Base-by-base conservation (phyloP, 352 stramenopile species). In the Hyaloperonospora brassicae region DNA sequence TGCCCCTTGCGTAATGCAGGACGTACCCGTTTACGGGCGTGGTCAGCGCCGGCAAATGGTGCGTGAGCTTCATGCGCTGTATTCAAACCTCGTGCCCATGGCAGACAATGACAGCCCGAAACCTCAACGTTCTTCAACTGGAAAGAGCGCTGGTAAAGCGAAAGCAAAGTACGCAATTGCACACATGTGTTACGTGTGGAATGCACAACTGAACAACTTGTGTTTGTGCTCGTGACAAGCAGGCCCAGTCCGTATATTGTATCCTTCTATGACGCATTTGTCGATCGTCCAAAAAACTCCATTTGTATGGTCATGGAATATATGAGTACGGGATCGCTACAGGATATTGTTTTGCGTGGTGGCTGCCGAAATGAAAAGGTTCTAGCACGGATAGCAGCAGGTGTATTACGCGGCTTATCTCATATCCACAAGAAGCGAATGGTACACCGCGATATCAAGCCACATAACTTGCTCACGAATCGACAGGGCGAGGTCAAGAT, bases 261-360 rank as follows among this genome's bases (percentile, higher is more conserved):
- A 17, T 92, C 79, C 12, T 97, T 97, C 61, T 95, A 95, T 59
- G 87, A 96, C 54, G 88, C 86, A n/a, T 97, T 95, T 59, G 81
- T 91, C 5, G 87, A 96, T 59, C 72, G 79, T 10, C 70, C 81
- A 14, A 91, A 95, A 55, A 93, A 92, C 58, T 90, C 72, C 24
- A 89, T 97, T 41, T 92, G 74, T 35, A 68, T 97, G 44, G 87
- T 97, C 25, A 94, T 97, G 83, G 88, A 97, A 62, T 97, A 96
- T 56, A 97, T 97, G 88, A 84, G 88, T 57, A 89, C 83, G 6
- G 89, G 89, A 10, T 95, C 86, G 3, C 67, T 97, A 2, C 85
- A 96, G 62, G 87, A 97, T 60, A 87, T 96, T 31, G 84, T 96
- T 48, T 49, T 91, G 17, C 67, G 66, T 25, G 84, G 84, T 25